phyloP scores from a whole-genome alignment of 2,329 filamentous ascomycete species.

The Apiospora saccharicola region DNA sequence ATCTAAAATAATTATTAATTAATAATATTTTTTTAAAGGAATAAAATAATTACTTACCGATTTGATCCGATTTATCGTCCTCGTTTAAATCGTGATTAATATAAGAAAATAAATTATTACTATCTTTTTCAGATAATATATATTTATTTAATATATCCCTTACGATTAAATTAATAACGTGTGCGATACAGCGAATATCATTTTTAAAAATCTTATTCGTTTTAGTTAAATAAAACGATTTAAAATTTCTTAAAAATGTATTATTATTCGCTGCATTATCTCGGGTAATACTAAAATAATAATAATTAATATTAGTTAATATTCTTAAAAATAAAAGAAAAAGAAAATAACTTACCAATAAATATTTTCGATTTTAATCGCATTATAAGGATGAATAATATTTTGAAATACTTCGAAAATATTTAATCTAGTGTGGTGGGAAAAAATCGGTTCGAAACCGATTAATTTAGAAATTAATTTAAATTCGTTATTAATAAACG shows the following conservation, averaged over 20 bases:
- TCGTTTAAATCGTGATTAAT: background rate
- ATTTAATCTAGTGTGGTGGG: slow-evolving; percentile 19
- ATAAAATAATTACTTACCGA: background rate
- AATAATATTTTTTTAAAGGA: background rate
- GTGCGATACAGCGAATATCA: background rate
- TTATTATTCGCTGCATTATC: background rate
- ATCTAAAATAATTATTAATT: background rate
- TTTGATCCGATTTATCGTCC: background rate
- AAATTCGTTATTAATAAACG: slow-evolving; percentile 27
- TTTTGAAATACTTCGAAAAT: background rate
- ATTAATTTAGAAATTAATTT: slow-evolving; percentile 37
- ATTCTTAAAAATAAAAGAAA: background rate
- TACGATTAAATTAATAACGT: background rate
- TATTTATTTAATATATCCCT: background rate
- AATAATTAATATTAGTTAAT: background rate
- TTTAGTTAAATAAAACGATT: background rate
- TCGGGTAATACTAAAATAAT: background rate
- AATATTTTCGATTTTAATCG: background rate
- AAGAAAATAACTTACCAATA: background rate
- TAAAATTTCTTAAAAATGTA: background rate
- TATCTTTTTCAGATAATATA: background rate
- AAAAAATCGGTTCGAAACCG: slow-evolving; percentile 30
- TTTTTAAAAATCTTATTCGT: background rate
- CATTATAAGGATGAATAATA: background rate
- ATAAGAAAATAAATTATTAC: background rate